Evolutionary conservation across 805 yeast genomes (phyloP), one percentile per base, ranked within the genome.

Genomic region (Yarrowia sp.): DNA sequence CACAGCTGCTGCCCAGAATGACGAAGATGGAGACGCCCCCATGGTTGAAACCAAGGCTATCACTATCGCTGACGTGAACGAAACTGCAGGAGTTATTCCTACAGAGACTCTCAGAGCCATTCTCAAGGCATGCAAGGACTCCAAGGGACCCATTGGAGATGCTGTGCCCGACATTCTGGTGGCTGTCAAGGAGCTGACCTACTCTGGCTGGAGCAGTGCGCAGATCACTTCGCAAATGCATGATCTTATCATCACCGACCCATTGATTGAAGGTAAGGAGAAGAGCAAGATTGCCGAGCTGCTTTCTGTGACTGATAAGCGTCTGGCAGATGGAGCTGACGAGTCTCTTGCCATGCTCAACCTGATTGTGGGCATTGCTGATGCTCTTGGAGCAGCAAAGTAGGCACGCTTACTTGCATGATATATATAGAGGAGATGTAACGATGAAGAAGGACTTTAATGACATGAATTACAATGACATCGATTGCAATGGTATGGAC

Each of bases 281-380:
- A 95, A 93, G 73, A 89, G 85, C 71, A 71, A 75, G 49, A 82
- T 91, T 11, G 82, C 97, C 0, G 76, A 80, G 71, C 75, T 85
- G 6, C 75, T 95, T 26, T 90, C 92, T 70, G 88, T 85, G 46
- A 81, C 90, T 0, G 98, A 93, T 74, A 82, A 84, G 58, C 82
- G 86, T 62, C 78, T 93, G 64, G 82, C 86, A 63, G 90, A 86
- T 71, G 99, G 99, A 16, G 84, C 96, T 4, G 96, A 92, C 71
- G 99, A 93, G 73, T 90, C 89, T 66, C 77, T 93, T 30, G 96
- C 90, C 70, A 71, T 95, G 22, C 80, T 93, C 68, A 88, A 89
- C 70, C 79, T 91, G 68, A 70, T 84, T 32, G 71, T 82, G 11
- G 80, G 83, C 67, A 76, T 87, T n/a, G 80, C 88, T 6, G 61